A percentile compares a stretch with the other conserved stretches of the same genome.
phyloP scores from a whole-genome alignment of 441 rosid species.

The Populus hybrid region DNA sequence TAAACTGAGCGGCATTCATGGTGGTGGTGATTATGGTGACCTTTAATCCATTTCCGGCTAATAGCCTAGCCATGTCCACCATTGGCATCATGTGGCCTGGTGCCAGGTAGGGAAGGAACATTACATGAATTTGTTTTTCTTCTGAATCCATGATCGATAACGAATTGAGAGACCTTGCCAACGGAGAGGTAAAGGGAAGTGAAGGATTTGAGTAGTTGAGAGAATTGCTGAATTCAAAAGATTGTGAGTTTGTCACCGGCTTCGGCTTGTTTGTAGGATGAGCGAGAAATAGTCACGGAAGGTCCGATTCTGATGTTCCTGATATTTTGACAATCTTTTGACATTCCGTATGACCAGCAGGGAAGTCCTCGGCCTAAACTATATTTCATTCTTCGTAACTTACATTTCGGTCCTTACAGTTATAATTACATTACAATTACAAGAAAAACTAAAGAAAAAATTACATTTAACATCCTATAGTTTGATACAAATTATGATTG shows the following conservation, averaged over 20 bases:
- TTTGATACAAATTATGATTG: no score
- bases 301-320: no score
- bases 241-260: neutral
- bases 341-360: no score
- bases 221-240: neutral
- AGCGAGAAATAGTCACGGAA: no score
- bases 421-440: no score
- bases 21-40: slow-evolving; percentile 37
- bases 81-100: slow-evolving; percentile 54
- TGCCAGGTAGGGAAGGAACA: slow-evolving; percentile 45
- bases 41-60: slow-evolving; percentile 29
- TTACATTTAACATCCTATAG: no score
- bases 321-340: no score
- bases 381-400: no score
- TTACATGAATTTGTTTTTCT: slow-evolving; percentile 25
- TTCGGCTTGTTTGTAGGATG: no score
- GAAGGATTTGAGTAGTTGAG: neutral
- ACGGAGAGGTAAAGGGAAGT: neutral
- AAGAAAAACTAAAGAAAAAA: no score
- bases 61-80: slow-evolving; percentile 37
- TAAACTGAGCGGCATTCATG: slow-evolving; percentile 26
- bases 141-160: slow-evolving; percentile 15
- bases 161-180: neutral
- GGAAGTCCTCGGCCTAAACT: no score
- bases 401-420: no score